Base-by-base conservation (phyloP, 208 protist species). In the Acanthamoeba lenticulata region DNA sequence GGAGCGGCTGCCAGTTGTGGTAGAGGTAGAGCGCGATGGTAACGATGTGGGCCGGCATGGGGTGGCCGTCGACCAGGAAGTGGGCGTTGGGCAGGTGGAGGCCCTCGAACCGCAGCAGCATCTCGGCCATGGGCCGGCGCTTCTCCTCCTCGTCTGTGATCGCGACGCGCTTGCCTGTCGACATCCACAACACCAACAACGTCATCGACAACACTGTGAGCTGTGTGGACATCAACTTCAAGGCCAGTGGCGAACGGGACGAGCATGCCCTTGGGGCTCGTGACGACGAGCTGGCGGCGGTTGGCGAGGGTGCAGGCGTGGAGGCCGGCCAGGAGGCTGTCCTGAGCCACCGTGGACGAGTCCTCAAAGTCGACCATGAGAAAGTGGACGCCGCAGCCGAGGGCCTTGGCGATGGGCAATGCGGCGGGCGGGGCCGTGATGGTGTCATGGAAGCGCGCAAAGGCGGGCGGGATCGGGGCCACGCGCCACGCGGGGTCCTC, bases 291-390 rank as follows among this genome's bases (percentile, higher is more conserved):
- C 47, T 72, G 47, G 5, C 85, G 85, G 27, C 57, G 47, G 57
- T 91, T 91, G 34, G 85, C 85, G 13, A 74, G 36, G 24, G 85
- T 74, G 57, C 32, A 38, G 57, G 85, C 85, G 34, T 60, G 32
- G 29, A 91, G 85, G 17, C 85, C 85, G 27, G 19, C 85, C 49
- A 91, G 55, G 0, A 91, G 55, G 85, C 85, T 91, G 32, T 91
- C 85, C 21, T 32, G 19, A 7, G 85, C 85, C 3, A 91, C 85
- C 47, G 85, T 91, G 52, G 85, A 91, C 34, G 85, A 91, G 85
- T 91, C 85, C 57, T 91, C 85, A 69, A 91, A 91, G 38, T 91
- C 85, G 34, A 91, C 85, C 85, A 91, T 91, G 49, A 91, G 55
- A 49, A 91, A 91, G n/a, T 62, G 85, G 24, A 91, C 85, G 4